Percentiles rank a stretch among this genome's conserved stretches.
Evolutionary conservation across 208 protist genomes (phyloP).

Genomic region (Trypanosoma lewisi): DNA sequence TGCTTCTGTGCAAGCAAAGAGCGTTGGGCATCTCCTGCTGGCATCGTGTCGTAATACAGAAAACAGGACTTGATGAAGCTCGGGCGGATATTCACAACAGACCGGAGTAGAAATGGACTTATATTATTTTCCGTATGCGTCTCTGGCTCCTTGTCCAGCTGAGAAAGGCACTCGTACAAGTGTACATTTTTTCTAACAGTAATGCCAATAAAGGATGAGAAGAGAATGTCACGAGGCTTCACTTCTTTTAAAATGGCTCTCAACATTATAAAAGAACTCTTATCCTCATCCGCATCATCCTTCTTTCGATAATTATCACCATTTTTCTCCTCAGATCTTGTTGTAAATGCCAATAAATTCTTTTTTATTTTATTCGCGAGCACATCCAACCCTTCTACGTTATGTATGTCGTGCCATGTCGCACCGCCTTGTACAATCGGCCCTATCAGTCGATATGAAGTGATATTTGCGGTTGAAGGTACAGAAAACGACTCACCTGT

Average conservation of each 20-base stretch:
- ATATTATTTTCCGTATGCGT: too few species aligned
- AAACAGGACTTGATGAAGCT: conserved; percentile 9
- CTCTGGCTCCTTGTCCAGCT: not conserved
- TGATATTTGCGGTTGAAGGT: not conserved
- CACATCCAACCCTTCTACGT: not conserved
- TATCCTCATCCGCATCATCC: not conserved
- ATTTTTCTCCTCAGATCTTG: not conserved
- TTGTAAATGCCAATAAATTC: not conserved
- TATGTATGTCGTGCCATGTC: conserved; percentile 8
- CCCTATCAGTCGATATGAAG: conserved; percentile 1
- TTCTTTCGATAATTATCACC: too few species aligned
- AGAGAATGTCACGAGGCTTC: conserved; percentile 2
- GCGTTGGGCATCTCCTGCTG: not conserved
- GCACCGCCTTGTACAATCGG: conserved; percentile 6
- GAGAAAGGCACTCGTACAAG: not conserved
- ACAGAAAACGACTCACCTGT: not conserved
- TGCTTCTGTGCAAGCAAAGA: conserved; percentile 8
- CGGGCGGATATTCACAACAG: not conserved
- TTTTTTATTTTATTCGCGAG: not conserved
- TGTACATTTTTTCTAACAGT: conserved; percentile 5
- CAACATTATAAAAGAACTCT: conserved; percentile 9
- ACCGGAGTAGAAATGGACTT: not conserved
- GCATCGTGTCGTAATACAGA: conserved; percentile 3
- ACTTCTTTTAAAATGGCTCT: not conserved
- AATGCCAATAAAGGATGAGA: conserved; percentile 15